A percentile compares a stretch with the other conserved stretches of the same genome.
Evolutionary conservation across 202 grass and related monocot genomes (phyloP).

Genomic region (Hordeum pubiflorum): DNA sequence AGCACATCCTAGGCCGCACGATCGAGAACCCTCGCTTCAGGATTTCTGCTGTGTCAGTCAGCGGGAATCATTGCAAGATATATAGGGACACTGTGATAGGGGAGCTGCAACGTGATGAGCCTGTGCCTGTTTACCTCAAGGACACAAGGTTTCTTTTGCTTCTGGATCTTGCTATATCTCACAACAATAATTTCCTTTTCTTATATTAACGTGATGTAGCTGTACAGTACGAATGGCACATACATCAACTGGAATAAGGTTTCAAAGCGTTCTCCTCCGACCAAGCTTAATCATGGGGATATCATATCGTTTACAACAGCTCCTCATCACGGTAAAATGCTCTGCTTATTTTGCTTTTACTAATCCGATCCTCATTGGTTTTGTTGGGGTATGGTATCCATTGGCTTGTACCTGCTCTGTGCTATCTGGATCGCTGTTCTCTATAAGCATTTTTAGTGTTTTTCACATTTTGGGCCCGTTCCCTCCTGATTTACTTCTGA

Average conservation of each 20-base stretch:
- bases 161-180: background rate
- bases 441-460: background rate
- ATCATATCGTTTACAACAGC: conserved; percentile 64
- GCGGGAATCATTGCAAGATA: conserved; percentile 75
- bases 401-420: background rate
- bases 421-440: background rate
- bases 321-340: conserved; percentile 51
- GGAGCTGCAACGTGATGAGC: conserved; percentile 18
- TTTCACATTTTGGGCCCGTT: background rate
- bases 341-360: background rate
- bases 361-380: background rate
- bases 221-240: conserved; percentile 80
- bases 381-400: background rate
- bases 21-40: conserved; percentile 47
- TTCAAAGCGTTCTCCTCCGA: conserved; percentile 46
- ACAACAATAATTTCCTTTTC: background rate
- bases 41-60: conserved; percentile 35
- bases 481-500: background rate
- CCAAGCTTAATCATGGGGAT: conserved; percentile 68
- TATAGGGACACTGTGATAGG: conserved; percentile 53
- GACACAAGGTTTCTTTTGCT: conserved; percentile 63
- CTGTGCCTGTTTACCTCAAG: conserved; percentile 58
- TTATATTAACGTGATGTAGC: conserved; percentile 21
- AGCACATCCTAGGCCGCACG: conserved; percentile 58
- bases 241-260: conserved; percentile 68